These are phyloP conservation scores for Sambucus nigra DNA, from an alignment of 129 eudicot species.

Conservation along the genomic window DNA sequence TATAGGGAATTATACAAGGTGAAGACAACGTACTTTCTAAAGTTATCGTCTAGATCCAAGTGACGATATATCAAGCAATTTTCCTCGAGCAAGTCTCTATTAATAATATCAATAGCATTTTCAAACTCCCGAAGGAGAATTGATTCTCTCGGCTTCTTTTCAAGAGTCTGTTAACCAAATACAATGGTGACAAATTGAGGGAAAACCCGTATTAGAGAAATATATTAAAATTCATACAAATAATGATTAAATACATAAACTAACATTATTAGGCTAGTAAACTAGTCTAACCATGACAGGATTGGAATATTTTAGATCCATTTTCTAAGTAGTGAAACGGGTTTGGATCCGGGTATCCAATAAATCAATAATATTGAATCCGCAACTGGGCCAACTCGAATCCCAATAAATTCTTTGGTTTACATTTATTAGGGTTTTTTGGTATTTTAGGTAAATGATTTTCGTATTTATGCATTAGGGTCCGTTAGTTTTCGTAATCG, in stretches of 20 bases:
- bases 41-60: slow-evolving; percentile 82
- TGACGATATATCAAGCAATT: slow-evolving; percentile 75
- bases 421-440: too few relatives aligned
- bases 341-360: too few relatives aligned
- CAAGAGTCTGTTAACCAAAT: slow-evolving; percentile 54
- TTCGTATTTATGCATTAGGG: too few relatives aligned
- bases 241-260: background rate
- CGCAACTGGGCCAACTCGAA: too few relatives aligned
- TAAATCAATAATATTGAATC: too few relatives aligned
- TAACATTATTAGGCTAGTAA: too few relatives aligned
- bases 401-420: too few relatives aligned
- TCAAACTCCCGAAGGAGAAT: slow-evolving; percentile 77
- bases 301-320: too few relatives aligned
- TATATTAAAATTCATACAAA: background rate
- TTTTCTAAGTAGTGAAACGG: too few relatives aligned
- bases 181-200: background rate
- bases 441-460: too few relatives aligned
- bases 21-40: slow-evolving; percentile 45
- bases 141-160: slow-evolving; percentile 92
- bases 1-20: background rate
- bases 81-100: slow-evolving; percentile 62
- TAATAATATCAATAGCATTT: slow-evolving; percentile 65
- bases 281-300: too few relatives aligned
- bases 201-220: background rate
- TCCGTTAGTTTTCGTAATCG: too few relatives aligned